Percentiles rank a stretch among this genome's conserved stretches.
Evolutionary conservation across 768 basidiomycete genomes (phyloP).

Genomic region (Suillus spraguei): DNA sequence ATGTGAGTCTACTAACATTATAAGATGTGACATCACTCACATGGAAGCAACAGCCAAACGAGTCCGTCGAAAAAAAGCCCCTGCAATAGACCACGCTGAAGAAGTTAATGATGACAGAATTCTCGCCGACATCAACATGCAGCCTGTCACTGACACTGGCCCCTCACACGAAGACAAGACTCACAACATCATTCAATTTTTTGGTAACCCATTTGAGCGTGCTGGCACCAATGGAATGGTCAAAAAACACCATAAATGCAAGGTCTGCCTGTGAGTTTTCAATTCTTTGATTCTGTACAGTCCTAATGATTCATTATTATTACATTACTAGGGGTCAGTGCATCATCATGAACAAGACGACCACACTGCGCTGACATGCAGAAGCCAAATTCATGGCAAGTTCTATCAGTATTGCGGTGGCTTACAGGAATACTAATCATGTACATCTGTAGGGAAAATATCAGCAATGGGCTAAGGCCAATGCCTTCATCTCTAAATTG

Average conservation of each 20-base stretch:
- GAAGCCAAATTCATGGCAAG: not conserved
- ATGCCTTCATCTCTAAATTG: not conserved
- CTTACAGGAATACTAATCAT: not conserved
- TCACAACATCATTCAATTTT: too few species aligned
- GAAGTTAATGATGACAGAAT: too few species aligned
- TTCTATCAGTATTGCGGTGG: not conserved
- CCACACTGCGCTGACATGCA: not conserved
- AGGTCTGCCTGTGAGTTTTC: not conserved
- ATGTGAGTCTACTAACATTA: too few species aligned
- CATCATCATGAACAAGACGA: not conserved
- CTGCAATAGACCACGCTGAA: too few species aligned
- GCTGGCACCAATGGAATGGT: not conserved
- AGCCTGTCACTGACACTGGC: too few species aligned
- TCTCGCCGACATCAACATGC: too few species aligned
- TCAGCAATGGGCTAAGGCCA: not conserved
- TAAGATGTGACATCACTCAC: too few species aligned
- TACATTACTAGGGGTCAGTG: not conserved
- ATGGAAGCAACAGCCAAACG: too few species aligned
- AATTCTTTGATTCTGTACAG: not conserved
- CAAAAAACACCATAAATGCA: not conserved
- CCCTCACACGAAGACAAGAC: too few species aligned
- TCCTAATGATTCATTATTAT: not conserved
- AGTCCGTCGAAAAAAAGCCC: too few species aligned
- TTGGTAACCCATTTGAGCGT: not conserved
- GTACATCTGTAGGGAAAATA: constrained; percentile 1